phyloP scores from a whole-genome alignment of 2,329 filamentous ascomycete genomes.

The Xylariales sp. region DNA sequence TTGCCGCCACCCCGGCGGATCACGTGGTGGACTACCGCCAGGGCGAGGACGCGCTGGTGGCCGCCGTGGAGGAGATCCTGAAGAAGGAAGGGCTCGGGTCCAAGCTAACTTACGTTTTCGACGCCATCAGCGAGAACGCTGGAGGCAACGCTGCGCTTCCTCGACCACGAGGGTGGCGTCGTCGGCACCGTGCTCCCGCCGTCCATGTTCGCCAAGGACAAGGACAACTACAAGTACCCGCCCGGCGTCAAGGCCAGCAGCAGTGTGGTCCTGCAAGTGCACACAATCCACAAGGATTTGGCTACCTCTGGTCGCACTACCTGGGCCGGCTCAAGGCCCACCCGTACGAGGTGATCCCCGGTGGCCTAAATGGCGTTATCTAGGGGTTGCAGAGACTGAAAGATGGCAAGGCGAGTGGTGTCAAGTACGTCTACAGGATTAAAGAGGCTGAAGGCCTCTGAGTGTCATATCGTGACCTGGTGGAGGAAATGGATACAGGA shows the following conservation, averaged over 20 bases:
- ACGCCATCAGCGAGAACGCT: constrained; percentile 52
- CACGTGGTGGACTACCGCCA: constrained; percentile 55
- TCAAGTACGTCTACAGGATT: constrained; percentile 38
- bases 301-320: constrained; percentile 28
- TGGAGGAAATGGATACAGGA: too few species aligned
- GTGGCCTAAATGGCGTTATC: constrained; percentile 28
- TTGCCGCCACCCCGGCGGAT: constrained; percentile 49
- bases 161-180: constrained; percentile 32
- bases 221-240: constrained; percentile 14
- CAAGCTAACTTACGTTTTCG: constrained; percentile 47
- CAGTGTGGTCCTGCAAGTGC: constrained; percentile 16
- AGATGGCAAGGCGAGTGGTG: constrained; percentile 32
- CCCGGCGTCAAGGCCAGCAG: constrained; percentile 10
- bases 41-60: constrained; percentile 47
- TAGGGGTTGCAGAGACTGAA: constrained; percentile 27
- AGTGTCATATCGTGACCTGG: too few species aligned
- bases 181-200: constrained; percentile 32
- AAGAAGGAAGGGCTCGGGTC: constrained; percentile 32
- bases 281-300: constrained; percentile 20
- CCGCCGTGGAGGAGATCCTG: constrained; percentile 29
- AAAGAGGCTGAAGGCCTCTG: constrained; percentile 20
- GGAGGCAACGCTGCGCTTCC: constrained; percentile 34
- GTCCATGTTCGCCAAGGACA: constrained; percentile 21
- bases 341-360: constrained; percentile 27
- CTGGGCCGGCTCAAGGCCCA: constrained; percentile 30